phyloP scores from a whole-genome alignment of 176 grass and related monocot species.

The Oryza glaberrima region DNA sequence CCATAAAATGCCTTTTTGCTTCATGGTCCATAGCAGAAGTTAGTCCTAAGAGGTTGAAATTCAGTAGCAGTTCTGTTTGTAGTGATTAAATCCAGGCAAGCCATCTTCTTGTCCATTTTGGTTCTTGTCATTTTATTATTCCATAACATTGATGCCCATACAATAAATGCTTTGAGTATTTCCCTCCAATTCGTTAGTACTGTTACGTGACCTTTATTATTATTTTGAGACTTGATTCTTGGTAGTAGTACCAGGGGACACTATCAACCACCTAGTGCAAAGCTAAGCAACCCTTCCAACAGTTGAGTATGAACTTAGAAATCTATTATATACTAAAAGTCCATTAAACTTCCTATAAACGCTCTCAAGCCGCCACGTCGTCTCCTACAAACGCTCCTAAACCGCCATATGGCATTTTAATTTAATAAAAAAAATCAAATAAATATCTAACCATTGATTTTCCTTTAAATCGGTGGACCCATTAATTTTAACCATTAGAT shows the following conservation, averaged over 20 bases:
- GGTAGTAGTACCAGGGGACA: neutral
- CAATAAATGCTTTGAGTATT: neutral
- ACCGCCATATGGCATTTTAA: too few species aligned
- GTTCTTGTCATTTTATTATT: neutral
- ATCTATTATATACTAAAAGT: neutral
- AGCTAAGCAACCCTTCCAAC: neutral
- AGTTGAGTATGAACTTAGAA: neutral
- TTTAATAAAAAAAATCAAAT: too few species aligned
- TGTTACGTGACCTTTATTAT: neutral
- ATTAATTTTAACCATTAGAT: too few species aligned
- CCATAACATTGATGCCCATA: neutral
- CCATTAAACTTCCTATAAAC: too few species aligned
- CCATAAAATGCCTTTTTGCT: neutral
- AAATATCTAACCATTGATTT: too few species aligned
- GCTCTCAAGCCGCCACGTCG: too few species aligned
- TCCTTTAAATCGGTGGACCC: too few species aligned
- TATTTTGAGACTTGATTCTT: neutral
- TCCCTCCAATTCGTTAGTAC: neutral
- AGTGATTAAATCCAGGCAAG: neutral
- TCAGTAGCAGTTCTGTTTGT: neutral
- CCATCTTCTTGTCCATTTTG: neutral
- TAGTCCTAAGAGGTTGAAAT: neutral
- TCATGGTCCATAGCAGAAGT: constrained; percentile 19
- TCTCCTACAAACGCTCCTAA: too few species aligned
- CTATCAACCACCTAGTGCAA: neutral